Evolutionary conservation across 2,329 filamentous ascomycete genomes (phyloP), one percentile per base, ranked within the genome.

Genomic region (Esteya vermicola): DNA sequence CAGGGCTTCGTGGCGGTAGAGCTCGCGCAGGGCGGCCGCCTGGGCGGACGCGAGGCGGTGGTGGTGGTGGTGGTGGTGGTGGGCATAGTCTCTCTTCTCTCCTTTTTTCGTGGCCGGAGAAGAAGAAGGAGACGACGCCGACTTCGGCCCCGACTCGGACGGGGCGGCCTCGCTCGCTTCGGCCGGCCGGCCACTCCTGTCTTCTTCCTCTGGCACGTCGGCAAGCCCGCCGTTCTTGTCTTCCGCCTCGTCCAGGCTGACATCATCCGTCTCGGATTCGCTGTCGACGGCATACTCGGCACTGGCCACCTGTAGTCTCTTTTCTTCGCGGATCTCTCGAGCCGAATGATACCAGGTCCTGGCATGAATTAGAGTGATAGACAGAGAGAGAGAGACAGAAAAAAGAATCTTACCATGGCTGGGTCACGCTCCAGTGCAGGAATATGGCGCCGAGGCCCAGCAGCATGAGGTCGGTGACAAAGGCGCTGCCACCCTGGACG

Each of bases 401-500:
- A 18, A 6, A n/a, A 22, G 25, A 20, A 46, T n/a, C 71, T 55
- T 64, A 88, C 88, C 89, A 96, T 50, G 89, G 89, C 48, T 91
- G 67, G 41, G 85, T 80, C 33, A 95, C 81, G 36, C 84, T 88
- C 85, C 86, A 95, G 55, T 94, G 88, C 45, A 96, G 65, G 52
- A 95, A 93, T 33, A 95, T 71, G 5, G 81, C 84, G 3, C 84
- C 83, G 45, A 96, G 59, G 3, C 72, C 76, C 25, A 96, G 62
- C 26, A 96, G 65, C 50, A 91, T 80, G 22, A 93, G 61, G 57
- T 96, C 89, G 1, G 86, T 94, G 40, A 88, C 75, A 45, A 95
- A 70, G 1, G 80, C 74, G 50, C 79, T 81, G 12, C 89, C 89
- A 61, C 93, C 83, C 45, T 82, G 73, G 55, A 94, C 93, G 42